Evolutionary conservation across 1,139 yeast species (phyloP), one percentile per base, ranked within the genome.

Genomic region (Candida gigantensis): DNA sequence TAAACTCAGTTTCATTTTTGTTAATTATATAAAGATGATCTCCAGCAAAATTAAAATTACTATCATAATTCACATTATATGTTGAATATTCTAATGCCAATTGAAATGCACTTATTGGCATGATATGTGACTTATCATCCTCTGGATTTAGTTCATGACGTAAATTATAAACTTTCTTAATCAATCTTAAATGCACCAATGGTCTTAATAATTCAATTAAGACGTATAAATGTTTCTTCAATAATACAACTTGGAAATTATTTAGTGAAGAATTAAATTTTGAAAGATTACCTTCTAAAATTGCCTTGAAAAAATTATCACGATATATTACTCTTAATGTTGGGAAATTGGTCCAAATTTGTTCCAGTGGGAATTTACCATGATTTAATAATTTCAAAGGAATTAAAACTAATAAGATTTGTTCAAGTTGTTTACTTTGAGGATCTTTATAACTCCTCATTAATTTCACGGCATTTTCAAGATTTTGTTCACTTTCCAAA

Each of bases 1-100:
- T 60, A 46, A 94, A 81, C 60, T 90, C 97, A 5, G 84, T 68
- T 35, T 79, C 81, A 47, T 79, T 83, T 23, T 63, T 47, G 13
- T 57, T 41, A 21, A 50, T 51, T 8, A 36, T 35, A 31, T 47
- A 35, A 13, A 34, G 32, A 17, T 40, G 44, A 17, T 41, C 40
- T 10, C 23, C 35, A 10, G 33, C 36, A 23, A 39, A 42, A 23
- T 40, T 43, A 24, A 36, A 34, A 11, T 34, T 25, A 11, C 24
- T 23, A 17, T 26, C 29, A 16, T 30, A 25, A 15, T 39, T 36
- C 14, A 44, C 36, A 38, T 53, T 54, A 31, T 44, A 47, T 8
- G 41, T 48, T 1, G 77, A 60, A 35, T 63, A 52, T 30, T 65
- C 70, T 34, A 83, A 60, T 0, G 81, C 82, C 11, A 62, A 47